These are phyloP conservation scores for Myxozyma mucilagina DNA, from an alignment of 805 yeast genomes.

Conservation along the genomic window DNA sequence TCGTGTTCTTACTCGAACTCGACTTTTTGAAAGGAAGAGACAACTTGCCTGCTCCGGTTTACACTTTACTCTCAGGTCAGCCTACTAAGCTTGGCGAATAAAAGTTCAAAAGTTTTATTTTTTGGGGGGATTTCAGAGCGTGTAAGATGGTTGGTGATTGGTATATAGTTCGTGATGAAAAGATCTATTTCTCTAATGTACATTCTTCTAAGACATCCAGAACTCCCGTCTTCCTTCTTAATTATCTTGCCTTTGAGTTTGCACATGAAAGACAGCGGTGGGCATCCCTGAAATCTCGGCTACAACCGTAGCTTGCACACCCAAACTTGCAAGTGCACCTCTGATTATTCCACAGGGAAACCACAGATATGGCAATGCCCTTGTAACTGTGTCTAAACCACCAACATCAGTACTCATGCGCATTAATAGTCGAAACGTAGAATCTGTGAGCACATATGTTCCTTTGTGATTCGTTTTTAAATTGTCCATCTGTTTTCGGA, in stretches of 20 bases:
- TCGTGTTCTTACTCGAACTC: slow-evolving; percentile 87
- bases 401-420: slow-evolving; percentile 47
- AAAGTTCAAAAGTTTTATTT: neutral
- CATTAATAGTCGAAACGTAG: slow-evolving; percentile 55
- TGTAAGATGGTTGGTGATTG: neutral
- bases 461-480: slow-evolving; percentile 89
- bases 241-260: slow-evolving; percentile 44
- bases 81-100: slow-evolving; percentile 20
- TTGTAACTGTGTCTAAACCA: slow-evolving; percentile 38
- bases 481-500: slow-evolving; percentile 86
- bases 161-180: neutral
- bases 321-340: slow-evolving; percentile 70
- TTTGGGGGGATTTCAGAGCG: neutral
- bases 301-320: slow-evolving; percentile 61
- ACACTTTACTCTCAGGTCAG: slow-evolving; percentile 63
- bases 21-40: slow-evolving; percentile 94
- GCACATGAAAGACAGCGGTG: slow-evolving; percentile 69
- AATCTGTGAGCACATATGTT: slow-evolving; percentile 76
- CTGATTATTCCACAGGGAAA: slow-evolving; percentile 75
- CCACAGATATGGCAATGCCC: slow-evolving; percentile 55
- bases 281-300: slow-evolving; percentile 68
- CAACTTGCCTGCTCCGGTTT: slow-evolving; percentile 80
- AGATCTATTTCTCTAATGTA: too few species aligned
- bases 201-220: neutral
- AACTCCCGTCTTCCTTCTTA: neutral